Percentiles rank a stretch among this genome's conserved stretches.
phyloP scores from a whole-genome alignment of 192 early-diverging fungal genomes.

The Backusella liffmaniae region DNA sequence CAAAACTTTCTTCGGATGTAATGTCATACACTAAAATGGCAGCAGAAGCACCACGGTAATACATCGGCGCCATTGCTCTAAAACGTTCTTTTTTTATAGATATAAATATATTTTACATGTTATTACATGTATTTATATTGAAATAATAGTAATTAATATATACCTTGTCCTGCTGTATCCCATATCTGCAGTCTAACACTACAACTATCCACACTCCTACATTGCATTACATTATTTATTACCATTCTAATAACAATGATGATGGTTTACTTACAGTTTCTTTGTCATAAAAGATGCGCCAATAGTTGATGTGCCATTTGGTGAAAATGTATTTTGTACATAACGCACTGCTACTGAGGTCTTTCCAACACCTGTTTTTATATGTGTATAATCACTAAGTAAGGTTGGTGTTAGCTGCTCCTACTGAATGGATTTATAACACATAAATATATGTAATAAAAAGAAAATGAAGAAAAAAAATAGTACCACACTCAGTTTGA shows the following conservation, averaged over 20 bases:
- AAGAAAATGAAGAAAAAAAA: background rate
- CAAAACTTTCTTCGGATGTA: conserved; percentile 64
- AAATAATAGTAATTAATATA: background rate
- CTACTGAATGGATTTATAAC: background rate
- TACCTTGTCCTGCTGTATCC: conserved; percentile 86
- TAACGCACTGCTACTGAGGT: conserved; percentile 72
- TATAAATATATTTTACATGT: background rate
- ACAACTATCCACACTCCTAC: conserved; percentile 61
- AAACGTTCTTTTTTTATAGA: conserved; percentile 47
- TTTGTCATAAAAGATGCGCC: conserved; percentile 72
- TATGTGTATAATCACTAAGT: conserved; percentile 19
- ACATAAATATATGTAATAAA: background rate
- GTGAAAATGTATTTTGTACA: conserved; percentile 69
- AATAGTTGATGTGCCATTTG: conserved; percentile 68
- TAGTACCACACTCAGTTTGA: conserved; percentile 9
- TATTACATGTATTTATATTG: background rate
- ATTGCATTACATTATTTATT: background rate
- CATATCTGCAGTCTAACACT: conserved; percentile 74
- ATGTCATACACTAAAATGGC: conserved; percentile 71
- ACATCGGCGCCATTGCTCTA: conserved; percentile 71
- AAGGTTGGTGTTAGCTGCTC: conserved; percentile 14
- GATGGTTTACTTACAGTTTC: conserved; percentile 50
- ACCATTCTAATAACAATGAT: background rate
- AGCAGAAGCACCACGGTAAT: conserved; percentile 69
- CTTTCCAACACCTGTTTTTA: conserved; percentile 65